Evolutionary conservation across 805 yeast species (phyloP), one percentile per base, ranked within the genome.

Genomic region (Candida arabinofermentans): DNA sequence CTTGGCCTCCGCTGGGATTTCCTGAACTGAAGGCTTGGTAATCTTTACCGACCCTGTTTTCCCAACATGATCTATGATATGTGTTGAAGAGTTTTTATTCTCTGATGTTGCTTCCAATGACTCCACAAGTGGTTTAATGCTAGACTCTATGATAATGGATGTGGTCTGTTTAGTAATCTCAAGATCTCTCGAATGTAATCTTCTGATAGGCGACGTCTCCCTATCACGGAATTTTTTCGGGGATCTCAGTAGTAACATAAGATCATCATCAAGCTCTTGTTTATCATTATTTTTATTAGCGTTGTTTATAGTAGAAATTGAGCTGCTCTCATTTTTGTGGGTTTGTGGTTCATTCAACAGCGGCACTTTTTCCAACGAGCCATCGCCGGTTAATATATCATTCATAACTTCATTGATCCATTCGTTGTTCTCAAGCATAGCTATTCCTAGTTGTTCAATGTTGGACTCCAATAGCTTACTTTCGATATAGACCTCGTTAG

Each of bases 321-420:
- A n/a, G n/a, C n/a, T n/a, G n/a, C n/a, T n/a, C n/a, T n/a, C n/a
- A n/a, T n/a, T n/a, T n/a, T n/a, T n/a, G n/a, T n/a, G n/a, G n/a
- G n/a, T n/a, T n/a, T n/a, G n/a, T n/a, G n/a, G n/a, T 3, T 24
- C 37, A 26, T 26, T 14, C 27, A 23, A 13, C 21, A 13, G 21
- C 21, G 18, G 4, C 5, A 21, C 13, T 8, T 13, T 19, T 21
- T 19, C 35, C n/a, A 16, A 33, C 16, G n/a, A 35, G 24, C 43
- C 51, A 2, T 34, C 37, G 23, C 48, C 44, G 12, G 31, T 34
- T 31, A 48, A 29, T 24, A 59, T 38, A 37, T 57, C 60, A 27
- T 36, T 21, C 59, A 61, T 53, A n/a, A 53, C 50, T 21, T 49
- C 57, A 31, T 59, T 57, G 13, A 61, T 46, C 64, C 62, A 60